Base-by-base conservation (phyloP, 306 rosid genomes). In the Trichosanthes cucumerina region DNA sequence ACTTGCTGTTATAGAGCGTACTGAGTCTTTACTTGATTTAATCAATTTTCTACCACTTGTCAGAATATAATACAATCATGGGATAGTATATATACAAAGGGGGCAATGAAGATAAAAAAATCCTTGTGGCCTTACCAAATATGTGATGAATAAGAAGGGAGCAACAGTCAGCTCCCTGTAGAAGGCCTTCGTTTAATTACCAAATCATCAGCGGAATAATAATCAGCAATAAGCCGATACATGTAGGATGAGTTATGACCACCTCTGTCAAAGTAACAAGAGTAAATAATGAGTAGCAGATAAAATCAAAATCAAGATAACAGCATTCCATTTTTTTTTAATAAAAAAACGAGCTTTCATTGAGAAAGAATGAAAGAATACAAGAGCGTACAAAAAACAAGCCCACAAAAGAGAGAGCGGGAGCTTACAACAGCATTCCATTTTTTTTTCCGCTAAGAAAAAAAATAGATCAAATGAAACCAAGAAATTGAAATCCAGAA, bases 191-290 rank as follows among this genome's bases (percentile, higher is more conserved):
- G 81, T 82, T 91, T 87, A 76, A 95, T 89, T 79, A 90, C 97
- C 85, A 95, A 89, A 88, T 95, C 99, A 86, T 89, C 93, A 73
- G 99, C 96, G 59, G 98, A 88, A 86, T 95, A 95, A 82, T 92
- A 95, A 78, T 95, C 99, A 23, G 97, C 93, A 10, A 95, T 92
- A 34, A 95, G 99, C 84, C 97, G 91, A 84, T 95, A 92, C 99
- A 95, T 85, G 81, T 95, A 95, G 57, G 99, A 92, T 36, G 99
- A 88, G 81, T 91, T 95, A 81, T 95, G 97, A 84, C 99, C 99
- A 80, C 99, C 99, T 39, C 99, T 95, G 91, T 34, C 26, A 88
- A 83, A 80, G 74, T 77, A 58, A 77, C 43, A 71, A 11, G 34
- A 49, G 75, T 80, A 72, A 85, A 53, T 80, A 72, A 60, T 69